Evolutionary conservation across 1,284 basidiomycete species (phyloP).

Genomic region (Baeospora myosura): DNA sequence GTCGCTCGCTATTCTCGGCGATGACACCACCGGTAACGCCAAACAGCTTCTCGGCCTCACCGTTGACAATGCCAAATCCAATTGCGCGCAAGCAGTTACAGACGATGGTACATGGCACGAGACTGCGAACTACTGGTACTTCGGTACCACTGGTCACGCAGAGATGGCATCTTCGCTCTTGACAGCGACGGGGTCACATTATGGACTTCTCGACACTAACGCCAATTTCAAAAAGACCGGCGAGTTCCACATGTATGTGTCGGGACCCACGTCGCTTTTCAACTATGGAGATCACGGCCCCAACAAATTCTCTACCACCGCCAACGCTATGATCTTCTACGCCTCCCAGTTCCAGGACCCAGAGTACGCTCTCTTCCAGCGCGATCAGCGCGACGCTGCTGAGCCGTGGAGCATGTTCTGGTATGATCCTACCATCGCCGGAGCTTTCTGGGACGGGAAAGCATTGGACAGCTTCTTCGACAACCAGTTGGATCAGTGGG

Average conservation of each 20-base stretch:
- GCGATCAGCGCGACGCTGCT: slow-evolving; percentile 82
- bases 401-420: slow-evolving; percentile 98
- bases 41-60: slow-evolving; percentile 61
- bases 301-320: slow-evolving; percentile 87
- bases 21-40: slow-evolving; percentile 76
- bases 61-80: slow-evolving; percentile 68
- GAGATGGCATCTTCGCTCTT: slow-evolving; percentile 82
- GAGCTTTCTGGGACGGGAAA: slow-evolving; percentile 88
- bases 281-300: slow-evolving; percentile 92
- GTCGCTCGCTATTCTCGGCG: slow-evolving; percentile 83
- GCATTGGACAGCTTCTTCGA: slow-evolving; percentile 81
- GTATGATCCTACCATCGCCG: slow-evolving; percentile 80
- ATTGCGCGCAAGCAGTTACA: slow-evolving; percentile 65
- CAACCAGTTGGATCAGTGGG: slow-evolving; percentile 73
- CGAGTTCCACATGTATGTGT: slow-evolving; percentile 86
- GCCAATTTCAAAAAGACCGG: slow-evolving; percentile 70
- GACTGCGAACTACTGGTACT: slow-evolving; percentile 95
- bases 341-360: slow-evolving; percentile 63
- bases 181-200: slow-evolving; percentile 81
- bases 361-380: slow-evolving; percentile 81
- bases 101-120: slow-evolving; percentile 92
- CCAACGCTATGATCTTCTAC: slow-evolving; percentile 72
- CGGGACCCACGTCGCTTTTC: slow-evolving; percentile 84
- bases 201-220: slow-evolving; percentile 68
- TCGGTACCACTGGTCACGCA: slow-evolving; percentile 81